Evolutionary conservation across 305 asterid species (phyloP).

Genomic region (Rubia tinctorum): DNA sequence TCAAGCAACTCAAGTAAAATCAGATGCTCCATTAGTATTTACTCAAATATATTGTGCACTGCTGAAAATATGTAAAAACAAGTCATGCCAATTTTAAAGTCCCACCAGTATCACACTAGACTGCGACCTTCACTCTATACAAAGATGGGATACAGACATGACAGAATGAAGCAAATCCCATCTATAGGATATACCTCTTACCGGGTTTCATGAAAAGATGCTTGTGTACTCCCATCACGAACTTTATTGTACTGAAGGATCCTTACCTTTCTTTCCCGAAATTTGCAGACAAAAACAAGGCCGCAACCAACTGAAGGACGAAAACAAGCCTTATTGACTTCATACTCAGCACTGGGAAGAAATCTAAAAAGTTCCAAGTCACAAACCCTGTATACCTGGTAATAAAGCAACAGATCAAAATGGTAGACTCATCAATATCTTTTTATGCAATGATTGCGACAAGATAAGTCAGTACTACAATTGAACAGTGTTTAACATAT

Average conservation of each 20-base stretch:
- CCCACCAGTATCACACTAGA: no score
- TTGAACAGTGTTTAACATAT: background rate
- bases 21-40: no score
- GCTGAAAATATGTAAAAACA: no score
- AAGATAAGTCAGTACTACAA: background rate
- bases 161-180: background rate
- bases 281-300: constrained; percentile 41
- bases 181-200: constrained; percentile 52
- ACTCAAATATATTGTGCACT: background rate
- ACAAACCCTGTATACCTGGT: constrained; percentile 81
- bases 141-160: background rate
- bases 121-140: background rate
- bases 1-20: background rate
- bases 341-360: constrained; percentile 97
- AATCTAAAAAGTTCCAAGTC: constrained; percentile 97
- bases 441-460: background rate
- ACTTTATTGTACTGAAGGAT: constrained; percentile 68
- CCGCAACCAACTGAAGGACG: constrained; percentile 97
- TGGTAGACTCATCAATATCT: background rate
- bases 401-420: background rate
- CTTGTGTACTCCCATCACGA: constrained; percentile 47
- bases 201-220: constrained; percentile 58
- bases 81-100: no score
- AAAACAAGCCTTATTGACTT: constrained; percentile 96
- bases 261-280: constrained; percentile 95